A percentile compares a stretch with the other conserved stretches of the same genome.
phyloP scores from a whole-genome alignment of 2,329 filamentous ascomycete genomes.

The Emmonsiellopsis sp. region DNA sequence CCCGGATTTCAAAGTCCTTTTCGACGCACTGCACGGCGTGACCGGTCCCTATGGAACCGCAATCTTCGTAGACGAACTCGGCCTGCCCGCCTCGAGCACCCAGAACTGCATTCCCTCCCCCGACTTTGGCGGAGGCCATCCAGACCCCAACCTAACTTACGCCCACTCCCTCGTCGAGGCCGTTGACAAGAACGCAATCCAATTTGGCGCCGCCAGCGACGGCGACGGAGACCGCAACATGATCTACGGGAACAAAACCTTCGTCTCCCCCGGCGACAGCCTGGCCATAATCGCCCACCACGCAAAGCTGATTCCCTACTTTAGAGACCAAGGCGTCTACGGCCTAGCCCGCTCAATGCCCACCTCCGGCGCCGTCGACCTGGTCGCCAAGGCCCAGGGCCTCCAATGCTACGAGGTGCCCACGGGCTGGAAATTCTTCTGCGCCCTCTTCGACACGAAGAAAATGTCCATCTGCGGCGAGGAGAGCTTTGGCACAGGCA shows the following conservation, averaged over 20 bases:
- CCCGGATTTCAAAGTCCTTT: conserved; percentile 91
- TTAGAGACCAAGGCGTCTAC: conserved; percentile 93
- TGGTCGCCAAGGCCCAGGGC: conserved; percentile 90
- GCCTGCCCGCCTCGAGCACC: conserved; percentile 63
- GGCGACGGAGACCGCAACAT: conserved; percentile 99
- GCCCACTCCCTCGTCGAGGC: conserved; percentile 89
- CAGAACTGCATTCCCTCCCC: conserved; percentile 90
- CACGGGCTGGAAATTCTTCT: conserved; percentile 99
- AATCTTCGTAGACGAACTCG: conserved; percentile 91
- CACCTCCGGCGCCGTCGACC: conserved; percentile 87
- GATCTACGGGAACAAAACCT: conserved; percentile 96
- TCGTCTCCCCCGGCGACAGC: conserved; percentile 95
- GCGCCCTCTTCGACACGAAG: conserved; percentile 83
- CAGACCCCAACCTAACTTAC: conserved; percentile 95
- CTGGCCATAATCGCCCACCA: conserved; percentile 97
- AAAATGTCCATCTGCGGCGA: conserved; percentile 98
- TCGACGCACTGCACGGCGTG: conserved; percentile 88
- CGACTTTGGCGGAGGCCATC: conserved; percentile 95
- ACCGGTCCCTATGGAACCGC: conserved; percentile 91
- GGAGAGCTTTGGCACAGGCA: conserved; percentile 95
- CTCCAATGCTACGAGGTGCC: conserved; percentile 92
- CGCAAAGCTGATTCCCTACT: conserved; percentile 93
- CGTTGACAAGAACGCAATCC: conserved; percentile 83
- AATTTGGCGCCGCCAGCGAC: conserved; percentile 93
- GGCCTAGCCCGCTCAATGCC: conserved; percentile 96